Percentiles rank a stretch among this genome's conserved stretches.
Evolutionary conservation across 2,329 filamentous ascomycete species (phyloP).

Genomic region (Dactylellina parvicollis): DNA sequence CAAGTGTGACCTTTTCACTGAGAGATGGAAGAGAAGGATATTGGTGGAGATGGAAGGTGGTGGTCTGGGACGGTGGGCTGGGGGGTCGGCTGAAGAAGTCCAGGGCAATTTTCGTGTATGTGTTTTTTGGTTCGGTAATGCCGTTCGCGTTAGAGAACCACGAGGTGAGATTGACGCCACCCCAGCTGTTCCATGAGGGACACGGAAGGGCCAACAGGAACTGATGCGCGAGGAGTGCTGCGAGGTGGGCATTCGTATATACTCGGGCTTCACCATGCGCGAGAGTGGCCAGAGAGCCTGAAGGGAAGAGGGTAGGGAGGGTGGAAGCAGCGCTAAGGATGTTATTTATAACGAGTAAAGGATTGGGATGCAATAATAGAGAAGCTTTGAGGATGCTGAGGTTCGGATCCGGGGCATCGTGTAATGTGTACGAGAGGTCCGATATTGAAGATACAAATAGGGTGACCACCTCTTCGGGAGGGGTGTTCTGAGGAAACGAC

Average conservation of each 20-base stretch:
- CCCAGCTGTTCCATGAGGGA: slow-evolving; percentile 47
- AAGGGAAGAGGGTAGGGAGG: slow-evolving; percentile 9
- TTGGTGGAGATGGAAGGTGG: slow-evolving; percentile 20
- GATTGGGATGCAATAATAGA: slow-evolving; percentile 1
- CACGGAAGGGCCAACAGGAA: slow-evolving; percentile 21
- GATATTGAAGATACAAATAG: slow-evolving; percentile 34
- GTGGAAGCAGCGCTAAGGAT: slow-evolving; percentile 26
- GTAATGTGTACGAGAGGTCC: slow-evolving; percentile 41
- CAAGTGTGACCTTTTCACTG: background rate
- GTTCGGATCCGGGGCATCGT: slow-evolving; percentile 32
- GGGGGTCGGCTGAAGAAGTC: slow-evolving; percentile 5
- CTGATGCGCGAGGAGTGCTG: slow-evolving; percentile 26
- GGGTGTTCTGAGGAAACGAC: background rate
- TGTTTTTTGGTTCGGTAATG: slow-evolving; percentile 21
- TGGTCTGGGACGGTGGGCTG: background rate
- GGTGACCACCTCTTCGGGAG: slow-evolving; percentile 5
- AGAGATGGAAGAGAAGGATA: slow-evolving; percentile 6
- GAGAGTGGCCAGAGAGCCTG: slow-evolving; percentile 13
- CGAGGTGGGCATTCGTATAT: slow-evolving; percentile 15
- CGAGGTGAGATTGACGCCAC: slow-evolving; percentile 42
- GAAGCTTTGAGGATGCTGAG: slow-evolving; percentile 27
- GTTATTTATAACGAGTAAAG: background rate
- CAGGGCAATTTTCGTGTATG: slow-evolving; percentile 36
- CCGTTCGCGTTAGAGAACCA: slow-evolving; percentile 48
- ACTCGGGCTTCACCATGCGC: slow-evolving; percentile 6